Evolutionary conservation across 495 filamentous ascomycete genomes (phyloP).

Genomic region (Penicillium crystallinum): DNA sequence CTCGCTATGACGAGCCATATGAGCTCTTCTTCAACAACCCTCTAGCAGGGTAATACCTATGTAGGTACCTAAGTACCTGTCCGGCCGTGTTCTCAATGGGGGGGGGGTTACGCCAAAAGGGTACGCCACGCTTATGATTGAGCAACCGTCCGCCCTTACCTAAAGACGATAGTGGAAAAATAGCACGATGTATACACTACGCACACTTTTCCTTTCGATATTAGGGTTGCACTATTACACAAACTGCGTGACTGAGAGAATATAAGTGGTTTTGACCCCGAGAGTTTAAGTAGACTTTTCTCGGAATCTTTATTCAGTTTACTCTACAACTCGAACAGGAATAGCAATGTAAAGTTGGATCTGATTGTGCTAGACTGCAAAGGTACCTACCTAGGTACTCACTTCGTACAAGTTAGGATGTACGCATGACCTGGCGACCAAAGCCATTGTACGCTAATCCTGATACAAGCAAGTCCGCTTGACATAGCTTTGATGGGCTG

Average conservation of each 20-base stretch:
- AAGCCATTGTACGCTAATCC: not conserved
- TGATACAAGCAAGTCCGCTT: not conserved
- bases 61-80: constrained; percentile 1
- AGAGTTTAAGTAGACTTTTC: constrained; percentile 2
- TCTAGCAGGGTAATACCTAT: not conserved
- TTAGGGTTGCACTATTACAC: constrained; percentile 8
- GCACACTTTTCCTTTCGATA: not conserved
- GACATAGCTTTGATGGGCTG: not conserved
- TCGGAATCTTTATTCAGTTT: not conserved
- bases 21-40: not conserved
- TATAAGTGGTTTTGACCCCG: not conserved
- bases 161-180: constrained; percentile 4
- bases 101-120: constrained; percentile 13
- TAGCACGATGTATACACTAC: not conserved
- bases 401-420: not conserved
- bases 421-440: constrained; percentile 5
- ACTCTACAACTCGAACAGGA: no score
- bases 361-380: no score
- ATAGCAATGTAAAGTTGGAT: not conserved
- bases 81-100: constrained; percentile 19
- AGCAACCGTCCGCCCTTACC: constrained; percentile 22
- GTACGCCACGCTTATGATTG: constrained; percentile 19
- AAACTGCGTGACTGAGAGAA: not conserved
- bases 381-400: no score
- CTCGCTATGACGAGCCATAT: not conserved